phyloP scores from a whole-genome alignment of 345 rosid genomes.

The Citrus australasica region DNA sequence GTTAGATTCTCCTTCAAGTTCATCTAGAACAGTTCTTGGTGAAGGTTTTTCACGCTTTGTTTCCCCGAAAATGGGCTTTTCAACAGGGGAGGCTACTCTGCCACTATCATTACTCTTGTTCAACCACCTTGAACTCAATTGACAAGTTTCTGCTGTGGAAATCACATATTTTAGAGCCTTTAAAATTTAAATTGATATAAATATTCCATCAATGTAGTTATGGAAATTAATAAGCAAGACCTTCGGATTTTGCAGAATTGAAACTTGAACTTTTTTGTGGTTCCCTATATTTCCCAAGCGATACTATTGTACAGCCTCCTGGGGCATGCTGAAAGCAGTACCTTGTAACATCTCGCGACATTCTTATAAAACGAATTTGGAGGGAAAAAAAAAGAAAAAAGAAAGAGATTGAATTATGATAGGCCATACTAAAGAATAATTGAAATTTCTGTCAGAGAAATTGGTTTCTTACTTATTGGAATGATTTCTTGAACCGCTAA shows the following conservation, averaged over 20 bases:
- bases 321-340: slow-evolving; percentile 62
- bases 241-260: slow-evolving; percentile 31
- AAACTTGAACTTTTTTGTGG: slow-evolving; percentile 24
- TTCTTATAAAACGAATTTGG: slow-evolving; percentile 26
- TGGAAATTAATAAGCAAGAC: slow-evolving; percentile 25
- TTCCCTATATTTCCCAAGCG: slow-evolving; percentile 44
- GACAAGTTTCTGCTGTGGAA: slow-evolving; percentile 20
- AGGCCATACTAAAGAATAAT: not conserved
- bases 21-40: slow-evolving; percentile 54
- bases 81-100: slow-evolving; percentile 18
- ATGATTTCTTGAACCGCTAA: slow-evolving; percentile 50
- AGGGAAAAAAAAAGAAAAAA: not conserved
- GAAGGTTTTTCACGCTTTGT: slow-evolving; percentile 35
- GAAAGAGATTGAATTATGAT: not conserved
- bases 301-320: slow-evolving; percentile 57
- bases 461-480: slow-evolving; percentile 33
- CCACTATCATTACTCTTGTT: slow-evolving; percentile 7
- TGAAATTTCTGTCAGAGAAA: not conserved
- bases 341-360: slow-evolving; percentile 37
- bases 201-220: not conserved
- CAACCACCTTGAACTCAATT: slow-evolving; percentile 30
- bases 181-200: not conserved
- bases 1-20: slow-evolving; percentile 50
- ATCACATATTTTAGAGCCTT: not conserved
- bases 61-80: slow-evolving; percentile 12